Conservation (phyloP, 2,329 filamentous ascomycete species). For the Colletotrichum australisinense region DNA sequence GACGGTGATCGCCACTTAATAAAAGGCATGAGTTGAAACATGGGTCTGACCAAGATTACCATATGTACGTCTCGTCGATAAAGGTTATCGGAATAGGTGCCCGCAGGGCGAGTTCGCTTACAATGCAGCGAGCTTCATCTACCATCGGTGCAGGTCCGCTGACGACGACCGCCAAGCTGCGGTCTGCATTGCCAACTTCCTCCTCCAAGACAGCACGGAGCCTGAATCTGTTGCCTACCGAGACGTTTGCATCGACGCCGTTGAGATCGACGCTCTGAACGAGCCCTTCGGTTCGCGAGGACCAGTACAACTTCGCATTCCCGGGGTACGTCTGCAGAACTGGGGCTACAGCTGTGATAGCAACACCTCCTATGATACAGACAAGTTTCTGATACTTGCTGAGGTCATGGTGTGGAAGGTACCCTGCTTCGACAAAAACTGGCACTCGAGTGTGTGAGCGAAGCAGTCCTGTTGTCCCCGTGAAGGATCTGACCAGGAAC, state of each 20-base stretch:
- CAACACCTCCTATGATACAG: slow-evolving; percentile 9
- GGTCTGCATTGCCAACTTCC: not conserved
- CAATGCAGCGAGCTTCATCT: not conserved
- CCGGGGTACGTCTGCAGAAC: not conserved
- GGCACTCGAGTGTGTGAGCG: not conserved
- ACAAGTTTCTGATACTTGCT: not conserved
- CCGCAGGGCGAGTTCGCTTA: not conserved
- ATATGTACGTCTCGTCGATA: not conserved
- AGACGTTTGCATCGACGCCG: not conserved
- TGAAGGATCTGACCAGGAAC: slow-evolving; percentile 2
- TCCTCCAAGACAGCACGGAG: not conserved
- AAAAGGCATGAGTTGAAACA: too few species aligned
- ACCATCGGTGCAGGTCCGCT: not conserved
- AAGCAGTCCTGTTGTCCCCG: not conserved
- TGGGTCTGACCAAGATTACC: not conserved
- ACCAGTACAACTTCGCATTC: not conserved
- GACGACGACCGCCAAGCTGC: not conserved
- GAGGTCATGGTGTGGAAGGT: not conserved
- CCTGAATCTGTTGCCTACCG: not conserved
- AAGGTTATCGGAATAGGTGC: not conserved
- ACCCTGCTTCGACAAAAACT: slow-evolving; percentile 4
- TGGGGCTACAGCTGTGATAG: not conserved
- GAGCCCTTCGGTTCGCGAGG: not conserved
- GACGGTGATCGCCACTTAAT: too few species aligned
- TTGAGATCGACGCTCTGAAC: not conserved